Conservation (phyloP, 148 eudicot genomes). For the Linanthus parryae region DNA sequence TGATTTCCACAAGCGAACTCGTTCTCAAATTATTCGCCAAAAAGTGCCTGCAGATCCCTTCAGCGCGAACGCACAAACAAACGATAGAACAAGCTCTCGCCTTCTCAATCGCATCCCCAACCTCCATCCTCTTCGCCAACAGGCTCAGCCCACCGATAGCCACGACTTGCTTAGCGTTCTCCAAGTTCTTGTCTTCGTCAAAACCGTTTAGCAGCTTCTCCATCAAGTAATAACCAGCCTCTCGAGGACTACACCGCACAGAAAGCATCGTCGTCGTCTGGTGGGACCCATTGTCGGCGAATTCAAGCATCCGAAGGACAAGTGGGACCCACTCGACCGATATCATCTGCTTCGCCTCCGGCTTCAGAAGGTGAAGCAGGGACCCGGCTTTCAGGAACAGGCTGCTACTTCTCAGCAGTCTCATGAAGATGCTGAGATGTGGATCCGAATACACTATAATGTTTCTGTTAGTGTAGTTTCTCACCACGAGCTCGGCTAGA, state of each 20-base stretch:
- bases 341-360: constrained; percentile 40
- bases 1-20: constrained; percentile 23
- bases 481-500: constrained; percentile 28
- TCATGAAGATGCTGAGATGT: constrained; percentile 26
- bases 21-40: constrained; percentile 32
- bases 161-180: constrained; percentile 34
- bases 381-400: constrained; percentile 40
- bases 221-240: constrained; percentile 41
- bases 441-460: constrained; percentile 29
- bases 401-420: constrained; percentile 31
- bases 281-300: too few relatives aligned
- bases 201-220: constrained; percentile 37
- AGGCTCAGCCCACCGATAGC: constrained; percentile 36
- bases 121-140: constrained; percentile 31
- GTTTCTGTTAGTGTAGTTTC: constrained; percentile 21
- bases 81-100: constrained; percentile 25
- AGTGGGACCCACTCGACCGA: constrained; percentile 46
- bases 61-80: constrained; percentile 30
- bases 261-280: constrained; percentile 29
- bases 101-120: constrained; percentile 33
- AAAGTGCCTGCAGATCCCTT: constrained; percentile 40
- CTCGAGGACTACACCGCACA: constrained; percentile 32
- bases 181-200: constrained; percentile 33
- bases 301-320: constrained; percentile 41
- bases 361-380: constrained; percentile 37